These are phyloP conservation scores for Mycena venus DNA, from an alignment of 768 basidiomycete species.

Conservation along the genomic window DNA sequence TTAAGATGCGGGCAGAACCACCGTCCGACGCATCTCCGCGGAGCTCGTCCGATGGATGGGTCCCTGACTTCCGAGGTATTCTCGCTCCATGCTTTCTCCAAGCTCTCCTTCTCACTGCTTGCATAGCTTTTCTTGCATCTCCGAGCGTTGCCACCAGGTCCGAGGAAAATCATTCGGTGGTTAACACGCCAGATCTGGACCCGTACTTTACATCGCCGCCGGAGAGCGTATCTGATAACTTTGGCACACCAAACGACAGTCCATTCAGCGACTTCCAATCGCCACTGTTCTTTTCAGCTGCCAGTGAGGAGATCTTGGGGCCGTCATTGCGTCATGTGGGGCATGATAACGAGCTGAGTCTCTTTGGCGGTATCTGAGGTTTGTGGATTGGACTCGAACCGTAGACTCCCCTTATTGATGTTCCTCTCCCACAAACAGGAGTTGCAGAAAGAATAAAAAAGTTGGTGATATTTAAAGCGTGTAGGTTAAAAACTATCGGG, in stretches of 20 bases:
- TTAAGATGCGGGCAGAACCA: neutral
- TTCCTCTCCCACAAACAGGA: too few relatives aligned
- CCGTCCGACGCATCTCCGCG: neutral
- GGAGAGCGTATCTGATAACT: conserved; percentile 7
- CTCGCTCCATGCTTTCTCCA: neutral
- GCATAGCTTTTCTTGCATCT: neutral
- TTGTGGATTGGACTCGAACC: too few relatives aligned
- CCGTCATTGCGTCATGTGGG: neutral
- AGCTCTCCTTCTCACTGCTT: neutral
- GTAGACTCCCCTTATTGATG: too few relatives aligned
- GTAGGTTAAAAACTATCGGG: too few relatives aligned
- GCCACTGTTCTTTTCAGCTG: neutral
- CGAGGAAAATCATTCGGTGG: neutral
- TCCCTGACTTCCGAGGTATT: neutral
- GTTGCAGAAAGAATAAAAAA: too few relatives aligned
- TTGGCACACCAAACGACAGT: conserved; percentile 19
- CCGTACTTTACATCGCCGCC: conserved; percentile 1
- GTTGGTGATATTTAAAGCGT: too few relatives aligned
- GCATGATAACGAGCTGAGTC: neutral
- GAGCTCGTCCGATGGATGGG: neutral
- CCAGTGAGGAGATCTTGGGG: neutral
- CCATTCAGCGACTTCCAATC: conserved; percentile 19
- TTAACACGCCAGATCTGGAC: neutral
- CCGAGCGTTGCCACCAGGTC: neutral
- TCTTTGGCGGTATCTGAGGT: neutral